phyloP scores from a whole-genome alignment of 148 eudicot species.

The Vaccinium corymbosum region DNA sequence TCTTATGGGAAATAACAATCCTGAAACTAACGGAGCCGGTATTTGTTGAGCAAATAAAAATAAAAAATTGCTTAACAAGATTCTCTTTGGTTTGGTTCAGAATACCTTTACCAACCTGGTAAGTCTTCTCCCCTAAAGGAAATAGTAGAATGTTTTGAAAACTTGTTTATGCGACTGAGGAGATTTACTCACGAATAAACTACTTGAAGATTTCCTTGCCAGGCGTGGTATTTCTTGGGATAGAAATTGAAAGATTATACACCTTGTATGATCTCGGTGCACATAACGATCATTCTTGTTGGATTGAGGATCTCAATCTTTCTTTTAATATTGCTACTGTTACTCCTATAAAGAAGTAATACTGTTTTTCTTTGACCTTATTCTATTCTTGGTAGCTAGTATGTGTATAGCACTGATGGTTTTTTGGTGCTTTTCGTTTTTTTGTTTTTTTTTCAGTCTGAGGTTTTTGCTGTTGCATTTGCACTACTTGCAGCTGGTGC shows the following conservation, averaged over 20 bases:
- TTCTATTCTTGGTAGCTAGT: neutral
- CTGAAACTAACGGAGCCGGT: neutral
- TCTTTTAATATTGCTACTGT: neutral
- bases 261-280: neutral
- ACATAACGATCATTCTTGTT: neutral
- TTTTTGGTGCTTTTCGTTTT: constrained; percentile 12
- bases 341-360: neutral
- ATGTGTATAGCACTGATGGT: neutral
- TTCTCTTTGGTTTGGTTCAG: neutral
- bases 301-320: neutral
- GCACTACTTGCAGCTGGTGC: constrained; percentile 98
- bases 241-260: neutral
- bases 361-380: neutral
- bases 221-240: neutral
- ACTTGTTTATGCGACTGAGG: neutral
- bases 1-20: neutral
- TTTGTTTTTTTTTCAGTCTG: constrained; percentile 57
- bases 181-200: neutral
- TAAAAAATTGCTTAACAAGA: neutral
- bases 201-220: neutral
- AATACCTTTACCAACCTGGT: neutral
- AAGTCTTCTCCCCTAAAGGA: neutral
- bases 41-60: neutral
- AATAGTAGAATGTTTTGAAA: neutral
- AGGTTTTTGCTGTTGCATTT: constrained; percentile 98